Evolutionary conservation across 1,284 basidiomycete genomes (phyloP).

Genomic region (Apiotrichum sp.): DNA sequence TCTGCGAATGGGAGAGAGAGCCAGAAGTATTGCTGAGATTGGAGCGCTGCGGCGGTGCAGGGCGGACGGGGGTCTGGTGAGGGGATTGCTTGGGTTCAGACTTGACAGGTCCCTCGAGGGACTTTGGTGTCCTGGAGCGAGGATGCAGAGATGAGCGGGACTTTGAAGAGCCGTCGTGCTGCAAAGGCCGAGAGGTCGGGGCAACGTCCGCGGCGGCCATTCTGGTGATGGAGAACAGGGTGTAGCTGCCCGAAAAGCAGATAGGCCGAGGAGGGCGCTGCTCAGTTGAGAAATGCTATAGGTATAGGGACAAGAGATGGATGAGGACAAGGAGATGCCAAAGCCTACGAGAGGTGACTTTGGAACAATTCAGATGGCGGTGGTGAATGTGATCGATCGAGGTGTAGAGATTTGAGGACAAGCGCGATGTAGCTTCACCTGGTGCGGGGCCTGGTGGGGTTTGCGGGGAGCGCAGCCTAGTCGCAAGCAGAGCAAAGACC

Average conservation of each 20-base stretch:
- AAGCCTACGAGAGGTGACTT: background rate
- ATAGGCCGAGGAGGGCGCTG: background rate
- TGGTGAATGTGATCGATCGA: too few relatives aligned
- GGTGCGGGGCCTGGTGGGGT: too few relatives aligned
- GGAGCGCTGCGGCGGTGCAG: background rate
- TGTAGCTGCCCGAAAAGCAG: background rate
- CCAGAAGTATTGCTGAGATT: background rate
- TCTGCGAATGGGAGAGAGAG: slow-evolving; percentile 10
- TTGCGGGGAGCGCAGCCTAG: too few relatives aligned
- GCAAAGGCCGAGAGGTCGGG: background rate
- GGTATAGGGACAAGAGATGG: too few relatives aligned
- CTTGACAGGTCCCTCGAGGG: slow-evolving; percentile 3
- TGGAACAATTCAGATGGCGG: too few relatives aligned
- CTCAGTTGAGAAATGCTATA: too few relatives aligned
- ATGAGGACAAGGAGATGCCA: background rate
- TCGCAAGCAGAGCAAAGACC: too few relatives aligned
- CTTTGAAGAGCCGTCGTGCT: background rate
- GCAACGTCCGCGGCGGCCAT: background rate
- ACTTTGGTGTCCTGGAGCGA: slow-evolving; percentile 9
- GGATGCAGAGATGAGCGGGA: slow-evolving; percentile 9
- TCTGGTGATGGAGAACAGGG: background rate
- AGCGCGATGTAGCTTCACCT: too few relatives aligned
- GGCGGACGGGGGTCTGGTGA: slow-evolving; percentile 8
- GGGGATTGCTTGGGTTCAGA: background rate
- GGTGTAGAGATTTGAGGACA: too few relatives aligned